A percentile compares a stretch with the other conserved stretches of the same genome.
Conservation (phyloP, 306 rosid genomes). For the Cyamopsis tetragonoloba region DNA sequence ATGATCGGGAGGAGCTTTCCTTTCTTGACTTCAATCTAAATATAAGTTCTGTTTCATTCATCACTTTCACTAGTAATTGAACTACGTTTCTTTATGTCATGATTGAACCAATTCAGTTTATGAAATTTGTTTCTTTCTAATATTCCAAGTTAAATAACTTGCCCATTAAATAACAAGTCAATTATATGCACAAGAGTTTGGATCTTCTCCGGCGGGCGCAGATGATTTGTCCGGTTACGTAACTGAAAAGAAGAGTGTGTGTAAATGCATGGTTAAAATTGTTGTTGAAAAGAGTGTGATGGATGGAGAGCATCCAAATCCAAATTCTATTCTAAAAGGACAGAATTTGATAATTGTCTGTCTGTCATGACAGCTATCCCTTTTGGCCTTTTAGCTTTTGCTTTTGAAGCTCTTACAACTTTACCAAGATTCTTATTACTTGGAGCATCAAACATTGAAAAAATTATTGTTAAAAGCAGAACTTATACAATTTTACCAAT, state of each 20-base stretch:
- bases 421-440: background rate
- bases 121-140: background rate
- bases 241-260: too few species aligned
- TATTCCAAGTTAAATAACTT: background rate
- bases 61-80: background rate
- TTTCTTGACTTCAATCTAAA: conserved; percentile 28
- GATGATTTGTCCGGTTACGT: too few species aligned
- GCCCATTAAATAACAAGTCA: too few species aligned
- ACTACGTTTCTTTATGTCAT: background rate
- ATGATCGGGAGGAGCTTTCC: conserved; percentile 1
- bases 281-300: too few species aligned
- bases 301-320: too few species aligned
- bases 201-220: too few species aligned
- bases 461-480: background rate
- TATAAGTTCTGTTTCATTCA: background rate
- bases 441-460: background rate
- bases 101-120: background rate
- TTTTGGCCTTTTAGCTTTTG: background rate
- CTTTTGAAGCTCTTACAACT: background rate
- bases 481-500: background rate
- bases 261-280: too few species aligned
- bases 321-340: background rate
- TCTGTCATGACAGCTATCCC: background rate
- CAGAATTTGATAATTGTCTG: background rate
- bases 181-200: too few species aligned